phyloP scores from a whole-genome alignment of 768 basidiomycete species.

The Boletus speciosus region DNA sequence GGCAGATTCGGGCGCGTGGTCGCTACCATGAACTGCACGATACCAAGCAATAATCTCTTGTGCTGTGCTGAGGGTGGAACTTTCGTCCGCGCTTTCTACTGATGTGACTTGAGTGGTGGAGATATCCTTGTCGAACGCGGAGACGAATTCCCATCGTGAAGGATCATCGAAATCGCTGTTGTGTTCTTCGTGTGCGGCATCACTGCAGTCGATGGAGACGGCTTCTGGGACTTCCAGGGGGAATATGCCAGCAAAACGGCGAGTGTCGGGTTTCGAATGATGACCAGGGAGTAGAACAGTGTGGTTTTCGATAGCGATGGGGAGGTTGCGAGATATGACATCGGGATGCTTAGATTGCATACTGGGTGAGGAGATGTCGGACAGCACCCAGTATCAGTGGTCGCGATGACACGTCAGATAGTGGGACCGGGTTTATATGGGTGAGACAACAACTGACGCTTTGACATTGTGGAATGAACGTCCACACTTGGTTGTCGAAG shows the following conservation, averaged over 20 bases:
- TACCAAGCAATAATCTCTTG: constrained; percentile 22
- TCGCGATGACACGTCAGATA: neutral
- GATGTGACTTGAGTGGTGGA: constrained; percentile 1
- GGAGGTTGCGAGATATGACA: constrained; percentile 6
- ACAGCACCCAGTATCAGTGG: neutral
- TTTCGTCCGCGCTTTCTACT: neutral
- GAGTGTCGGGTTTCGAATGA: constrained; percentile 17
- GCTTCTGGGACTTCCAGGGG: constrained; percentile 6
- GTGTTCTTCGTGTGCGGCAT: constrained; percentile 14
- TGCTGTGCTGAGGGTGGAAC: constrained; percentile 16
- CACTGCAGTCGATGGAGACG: constrained; percentile 2
- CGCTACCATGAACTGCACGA: constrained; percentile 9
- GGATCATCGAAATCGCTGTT: constrained; percentile 1
- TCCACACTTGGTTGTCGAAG: constrained; percentile 20
- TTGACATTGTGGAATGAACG: constrained; percentile 21
- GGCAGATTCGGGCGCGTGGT: neutral
- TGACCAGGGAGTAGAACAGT: neutral
- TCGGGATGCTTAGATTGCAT: constrained; percentile 11
- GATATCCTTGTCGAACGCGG: neutral
- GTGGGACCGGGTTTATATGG: constrained; percentile 16
- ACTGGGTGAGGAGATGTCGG: neutral
- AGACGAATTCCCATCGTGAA: constrained; percentile 13
- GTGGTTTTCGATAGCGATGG: neutral
- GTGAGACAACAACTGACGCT: constrained; percentile 13
- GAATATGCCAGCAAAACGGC: constrained; percentile 28